Evolutionary conservation across 345 rosid species (phyloP).

Genomic region (Boechera retrofracta): DNA sequence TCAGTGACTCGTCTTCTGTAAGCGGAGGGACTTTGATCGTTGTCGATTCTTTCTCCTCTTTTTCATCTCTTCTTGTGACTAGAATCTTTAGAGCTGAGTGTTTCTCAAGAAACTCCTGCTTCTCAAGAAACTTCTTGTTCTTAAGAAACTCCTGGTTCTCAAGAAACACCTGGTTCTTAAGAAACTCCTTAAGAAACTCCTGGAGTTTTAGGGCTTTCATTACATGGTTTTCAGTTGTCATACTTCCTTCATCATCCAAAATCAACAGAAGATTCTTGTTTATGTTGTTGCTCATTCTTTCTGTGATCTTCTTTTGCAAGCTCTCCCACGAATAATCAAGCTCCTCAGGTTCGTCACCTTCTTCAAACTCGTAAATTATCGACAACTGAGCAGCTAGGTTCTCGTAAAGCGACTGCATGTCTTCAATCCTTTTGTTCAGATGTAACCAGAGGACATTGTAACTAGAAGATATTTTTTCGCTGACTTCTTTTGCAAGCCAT

Average conservation of each 20-base stretch:
- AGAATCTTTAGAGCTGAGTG: constrained; percentile 14
- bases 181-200: not conserved
- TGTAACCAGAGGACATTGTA: constrained; percentile 42
- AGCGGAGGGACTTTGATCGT: constrained; percentile 37
- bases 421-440: constrained; percentile 28
- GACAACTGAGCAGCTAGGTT: constrained; percentile 52
- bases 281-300: not conserved
- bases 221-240: constrained; percentile 7
- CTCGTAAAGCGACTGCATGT: constrained; percentile 31
- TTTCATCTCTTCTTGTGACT: constrained; percentile 37
- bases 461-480: not conserved
- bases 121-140: too few relatives aligned
- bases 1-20: not conserved
- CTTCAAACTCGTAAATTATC: constrained; percentile 36
- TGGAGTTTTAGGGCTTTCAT: not conserved
- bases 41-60: not conserved
- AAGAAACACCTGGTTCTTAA: too few relatives aligned
- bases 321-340: not conserved
- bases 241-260: constrained; percentile 52
- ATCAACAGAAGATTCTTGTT: constrained; percentile 49
- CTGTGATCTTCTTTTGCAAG: not conserved
- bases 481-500: constrained; percentile 41
- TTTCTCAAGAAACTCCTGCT: not conserved
- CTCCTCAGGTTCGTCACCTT: constrained; percentile 38
- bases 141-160: too few relatives aligned